These are phyloP conservation scores for sunflower (Helianthus annuus) DNA, from an alignment of 129 eudicot species.

Conservation along the genomic window HanXRQr2.0-SUNRISE NC_035443.2:4859701-4860200, in stretches of 20 bases:
- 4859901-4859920: conserved; percentile 71
- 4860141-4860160: conserved; percentile 65
- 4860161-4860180: conserved; percentile 88
- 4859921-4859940: conserved; percentile 95
- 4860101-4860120: conserved; percentile 73
- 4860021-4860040: conserved; percentile 88
- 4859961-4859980: conserved; percentile 97
- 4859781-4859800: conserved; percentile 99
- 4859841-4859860: conserved; percentile 94
- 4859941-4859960: conserved; percentile 97
- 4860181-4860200: conserved; percentile 89
- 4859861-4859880: conserved; percentile 95
- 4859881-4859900: conserved; percentile 69
- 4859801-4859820: conserved; percentile 84
- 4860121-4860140: conserved; percentile 61
- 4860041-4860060: conserved; percentile 93
- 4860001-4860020: conserved; percentile 97
- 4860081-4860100: conserved; percentile 93
- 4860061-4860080: conserved; percentile 99
- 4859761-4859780: conserved; percentile 99
- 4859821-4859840: conserved; percentile 91
- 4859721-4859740: conserved; percentile 99
- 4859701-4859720: conserved; percentile 99
- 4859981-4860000: conserved; percentile 91
- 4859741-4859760: conserved; percentile 99